Conservation (phyloP, 2,329 filamentous ascomycete species). For the Didymella pinodella region DNA sequence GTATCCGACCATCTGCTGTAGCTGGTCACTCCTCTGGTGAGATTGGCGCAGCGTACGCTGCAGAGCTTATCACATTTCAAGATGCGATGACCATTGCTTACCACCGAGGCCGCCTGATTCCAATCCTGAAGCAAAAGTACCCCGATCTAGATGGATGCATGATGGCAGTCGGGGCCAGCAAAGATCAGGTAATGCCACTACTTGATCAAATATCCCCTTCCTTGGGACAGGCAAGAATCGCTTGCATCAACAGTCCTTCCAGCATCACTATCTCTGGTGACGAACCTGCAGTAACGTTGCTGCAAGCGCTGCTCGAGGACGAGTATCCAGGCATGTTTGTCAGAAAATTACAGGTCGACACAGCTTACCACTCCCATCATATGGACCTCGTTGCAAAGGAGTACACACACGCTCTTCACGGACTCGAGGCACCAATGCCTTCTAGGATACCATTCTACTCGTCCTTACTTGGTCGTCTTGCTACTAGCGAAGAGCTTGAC, state of each 20-base stretch:
- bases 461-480: slow-evolving; percentile 8
- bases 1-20: slow-evolving; percentile 33
- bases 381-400: slow-evolving; percentile 27
- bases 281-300: slow-evolving; percentile 45
- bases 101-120: slow-evolving; percentile 24
- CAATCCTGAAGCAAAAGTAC: slow-evolving; percentile 3
- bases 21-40: slow-evolving; percentile 44
- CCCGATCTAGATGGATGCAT: slow-evolving; percentile 3
- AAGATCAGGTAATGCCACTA: neutral
- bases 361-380: slow-evolving; percentile 41
- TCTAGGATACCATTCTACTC: neutral
- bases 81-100: slow-evolving; percentile 25
- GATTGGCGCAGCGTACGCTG: slow-evolving; percentile 37
- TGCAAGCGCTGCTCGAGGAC: slow-evolving; percentile 44
- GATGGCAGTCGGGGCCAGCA: slow-evolving; percentile 6
- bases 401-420: slow-evolving; percentile 23
- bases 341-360: slow-evolving; percentile 44
- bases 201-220: slow-evolving; percentile 4
- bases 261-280: slow-evolving; percentile 59
- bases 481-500: slow-evolving; percentile 6
- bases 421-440: slow-evolving; percentile 1
- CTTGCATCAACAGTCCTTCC: slow-evolving; percentile 51
- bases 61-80: slow-evolving; percentile 28
- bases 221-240: slow-evolving; percentile 24
- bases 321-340: slow-evolving; percentile 48